phyloP scores from a whole-genome alignment of 1,284 basidiomycete genomes.

The Trichosporon ovoides region DNA sequence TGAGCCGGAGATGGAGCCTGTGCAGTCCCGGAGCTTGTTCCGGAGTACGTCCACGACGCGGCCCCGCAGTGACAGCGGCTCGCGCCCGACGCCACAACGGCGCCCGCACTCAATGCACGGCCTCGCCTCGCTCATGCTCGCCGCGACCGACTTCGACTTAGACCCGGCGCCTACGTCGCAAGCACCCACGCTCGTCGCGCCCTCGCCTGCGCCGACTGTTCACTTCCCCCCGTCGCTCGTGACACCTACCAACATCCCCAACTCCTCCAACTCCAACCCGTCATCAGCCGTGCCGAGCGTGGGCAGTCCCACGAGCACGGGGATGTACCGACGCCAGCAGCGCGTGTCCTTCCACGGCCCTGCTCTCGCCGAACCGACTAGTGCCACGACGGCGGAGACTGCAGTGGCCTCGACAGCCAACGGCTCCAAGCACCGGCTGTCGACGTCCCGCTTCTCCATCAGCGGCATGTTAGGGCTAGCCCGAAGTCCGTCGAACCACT shows the following conservation, averaged over 20 bases:
- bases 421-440: constrained; percentile 6
- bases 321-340: constrained; percentile 9
- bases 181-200: constrained; percentile 11
- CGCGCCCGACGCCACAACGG: constrained; percentile 7
- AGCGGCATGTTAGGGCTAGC: constrained; percentile 37
- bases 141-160: constrained; percentile 13
- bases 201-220: constrained; percentile 14
- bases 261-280: neutral
- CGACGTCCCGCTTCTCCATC: constrained; percentile 35
- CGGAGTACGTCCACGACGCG: constrained; percentile 27
- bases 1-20: neutral
- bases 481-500: constrained; percentile 23
- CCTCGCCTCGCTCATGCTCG: constrained; percentile 23
- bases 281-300: neutral
- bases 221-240: constrained; percentile 16
- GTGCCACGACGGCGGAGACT: constrained; percentile 34
- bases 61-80: constrained; percentile 10
- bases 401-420: constrained; percentile 21
- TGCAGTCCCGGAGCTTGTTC: constrained; percentile 23
- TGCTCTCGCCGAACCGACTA: constrained; percentile 34
- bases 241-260: neutral
- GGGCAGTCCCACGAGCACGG: constrained; percentile 9
- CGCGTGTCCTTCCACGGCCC: constrained; percentile 37
- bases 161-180: constrained; percentile 11
- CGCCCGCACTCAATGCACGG: constrained; percentile 27